phyloP scores from a whole-genome alignment of 2,329 filamentous ascomycete genomes.

The Cercospora sojina region DNA sequence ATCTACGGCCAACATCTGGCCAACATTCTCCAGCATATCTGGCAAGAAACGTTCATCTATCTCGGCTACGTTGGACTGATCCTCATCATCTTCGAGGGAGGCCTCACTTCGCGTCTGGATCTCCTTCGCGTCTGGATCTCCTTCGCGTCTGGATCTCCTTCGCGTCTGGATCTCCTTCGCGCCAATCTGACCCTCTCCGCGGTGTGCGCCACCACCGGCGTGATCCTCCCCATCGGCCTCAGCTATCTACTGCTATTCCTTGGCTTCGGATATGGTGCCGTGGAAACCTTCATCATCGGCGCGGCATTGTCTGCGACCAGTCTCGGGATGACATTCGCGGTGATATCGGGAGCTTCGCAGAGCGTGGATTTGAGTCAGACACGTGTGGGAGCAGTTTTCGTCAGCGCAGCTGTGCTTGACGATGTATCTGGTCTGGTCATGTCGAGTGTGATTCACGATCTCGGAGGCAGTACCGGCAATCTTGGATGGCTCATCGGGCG shows the following conservation, averaged over 20 bases:
- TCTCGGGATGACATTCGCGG: conserved; percentile 40
- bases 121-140: conserved; percentile 50
- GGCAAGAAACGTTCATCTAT: conserved; percentile 50
- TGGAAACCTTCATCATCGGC: conserved; percentile 30
- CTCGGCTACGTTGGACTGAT: conserved; percentile 52
- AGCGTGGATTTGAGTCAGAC: conserved; percentile 46
- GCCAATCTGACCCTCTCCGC: conserved; percentile 47
- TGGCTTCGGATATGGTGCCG: conserved; percentile 44
- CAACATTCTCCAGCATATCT: conserved; percentile 45
- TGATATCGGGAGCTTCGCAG: conserved; percentile 32
- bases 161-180: conserved; percentile 49
- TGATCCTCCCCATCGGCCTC: conserved; percentile 49
- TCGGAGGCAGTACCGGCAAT: conserved; percentile 25
- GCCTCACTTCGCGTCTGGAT: conserved; percentile 48
- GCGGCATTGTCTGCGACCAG: conserved; percentile 34
- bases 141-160: conserved; percentile 46
- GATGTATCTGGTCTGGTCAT: conserved; percentile 50
- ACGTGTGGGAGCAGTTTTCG: conserved; percentile 46
- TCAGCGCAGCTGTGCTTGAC: conserved; percentile 50
- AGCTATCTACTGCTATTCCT: conserved; percentile 38
- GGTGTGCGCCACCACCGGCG: conserved; percentile 46
- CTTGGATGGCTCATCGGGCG: conserved; percentile 33
- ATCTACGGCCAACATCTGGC: conserved; percentile 49
- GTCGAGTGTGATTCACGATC: conserved; percentile 37
- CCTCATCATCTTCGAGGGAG: conserved; percentile 55